Evolutionary conservation across 768 basidiomycete genomes (phyloP).

Genomic region (Hypsizygus marmoreus): DNA sequence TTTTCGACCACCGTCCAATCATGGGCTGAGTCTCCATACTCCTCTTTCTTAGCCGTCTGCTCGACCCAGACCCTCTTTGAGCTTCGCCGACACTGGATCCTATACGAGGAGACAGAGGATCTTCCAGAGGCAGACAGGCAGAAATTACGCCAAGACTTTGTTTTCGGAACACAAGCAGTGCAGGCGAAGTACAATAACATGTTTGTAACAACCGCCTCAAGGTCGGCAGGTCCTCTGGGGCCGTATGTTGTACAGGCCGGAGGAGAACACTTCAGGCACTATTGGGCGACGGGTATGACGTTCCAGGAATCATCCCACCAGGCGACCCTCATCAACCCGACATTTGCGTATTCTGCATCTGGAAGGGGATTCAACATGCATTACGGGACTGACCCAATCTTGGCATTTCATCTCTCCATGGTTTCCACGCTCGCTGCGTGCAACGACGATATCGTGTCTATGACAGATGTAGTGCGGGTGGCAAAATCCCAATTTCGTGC

Average conservation of each 20-base stretch:
- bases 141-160: slow-evolving; percentile 22
- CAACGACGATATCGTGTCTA: slow-evolving; percentile 14
- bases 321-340: slow-evolving; percentile 44
- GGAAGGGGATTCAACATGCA: slow-evolving; percentile 43
- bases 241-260: slow-evolving; percentile 13
- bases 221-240: slow-evolving; percentile 41
- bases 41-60: slow-evolving; percentile 36
- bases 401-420: slow-evolving; percentile 38
- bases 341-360: slow-evolving; percentile 41
- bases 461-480: slow-evolving; percentile 25
- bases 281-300: slow-evolving; percentile 46
- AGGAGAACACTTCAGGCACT: slow-evolving; percentile 27
- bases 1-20: slow-evolving; percentile 30
- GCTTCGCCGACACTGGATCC: slow-evolving; percentile 42
- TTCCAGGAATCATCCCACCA: slow-evolving; percentile 17
- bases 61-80: slow-evolving; percentile 38
- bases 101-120: slow-evolving; percentile 31
- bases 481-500: slow-evolving; percentile 35
- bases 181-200: slow-evolving; percentile 1
- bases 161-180: slow-evolving; percentile 18
- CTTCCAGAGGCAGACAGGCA: slow-evolving; percentile 22
- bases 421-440: slow-evolving; percentile 26
- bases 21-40: slow-evolving; percentile 45
- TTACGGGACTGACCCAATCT: slow-evolving; percentile 44
- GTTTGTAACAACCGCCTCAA: slow-evolving; percentile 9